Conservation (phyloP, 805 yeast species). For the Kregervanrija fluxuum region DNA sequence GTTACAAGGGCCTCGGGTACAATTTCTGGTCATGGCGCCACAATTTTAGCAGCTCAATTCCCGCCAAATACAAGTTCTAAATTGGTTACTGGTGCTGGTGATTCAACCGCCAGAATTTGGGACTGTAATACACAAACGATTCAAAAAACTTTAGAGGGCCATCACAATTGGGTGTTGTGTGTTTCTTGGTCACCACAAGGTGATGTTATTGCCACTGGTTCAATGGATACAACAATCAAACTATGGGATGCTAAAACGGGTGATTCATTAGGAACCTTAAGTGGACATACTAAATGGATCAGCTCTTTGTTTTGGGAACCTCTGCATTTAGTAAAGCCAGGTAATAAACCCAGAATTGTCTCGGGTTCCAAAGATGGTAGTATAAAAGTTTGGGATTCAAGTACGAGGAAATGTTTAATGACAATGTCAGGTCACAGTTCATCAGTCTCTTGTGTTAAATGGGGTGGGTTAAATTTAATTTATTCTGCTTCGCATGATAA, state of each 20-base stretch:
- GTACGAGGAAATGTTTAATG: constrained; percentile 53
- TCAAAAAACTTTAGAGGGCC: constrained; percentile 71
- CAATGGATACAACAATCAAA: constrained; percentile 86
- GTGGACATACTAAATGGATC: constrained; percentile 86
- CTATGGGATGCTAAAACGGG: constrained; percentile 83
- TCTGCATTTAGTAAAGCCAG: constrained; percentile 63
- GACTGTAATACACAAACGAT: constrained; percentile 95
- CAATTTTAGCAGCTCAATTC: constrained; percentile 85
- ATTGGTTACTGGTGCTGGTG: constrained; percentile 95
- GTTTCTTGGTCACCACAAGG: constrained; percentile 93
- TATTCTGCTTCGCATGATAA: constrained; percentile 96
- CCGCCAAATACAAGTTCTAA: constrained; percentile 83
- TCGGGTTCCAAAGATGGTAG: constrained; percentile 92
- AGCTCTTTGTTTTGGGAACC: constrained; percentile 94
- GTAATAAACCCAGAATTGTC: constrained; percentile 63
- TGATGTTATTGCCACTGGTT: constrained; percentile 85
- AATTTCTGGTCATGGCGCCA: constrained; percentile 92
- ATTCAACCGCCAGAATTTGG: constrained; percentile 93
- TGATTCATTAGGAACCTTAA: constrained; percentile 52
- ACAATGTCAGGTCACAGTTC: constrained; percentile 84
- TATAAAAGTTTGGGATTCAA: constrained; percentile 82
- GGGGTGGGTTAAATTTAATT: constrained; percentile 86
- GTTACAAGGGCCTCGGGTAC: constrained; percentile 89
- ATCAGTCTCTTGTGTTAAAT: constrained; percentile 90
- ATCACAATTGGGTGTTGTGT: constrained; percentile 88